A percentile compares a stretch with the other conserved stretches of the same genome.
Conservation (phyloP, 169 alveolate species). For the Cardiosporidium cionae region DNA sequence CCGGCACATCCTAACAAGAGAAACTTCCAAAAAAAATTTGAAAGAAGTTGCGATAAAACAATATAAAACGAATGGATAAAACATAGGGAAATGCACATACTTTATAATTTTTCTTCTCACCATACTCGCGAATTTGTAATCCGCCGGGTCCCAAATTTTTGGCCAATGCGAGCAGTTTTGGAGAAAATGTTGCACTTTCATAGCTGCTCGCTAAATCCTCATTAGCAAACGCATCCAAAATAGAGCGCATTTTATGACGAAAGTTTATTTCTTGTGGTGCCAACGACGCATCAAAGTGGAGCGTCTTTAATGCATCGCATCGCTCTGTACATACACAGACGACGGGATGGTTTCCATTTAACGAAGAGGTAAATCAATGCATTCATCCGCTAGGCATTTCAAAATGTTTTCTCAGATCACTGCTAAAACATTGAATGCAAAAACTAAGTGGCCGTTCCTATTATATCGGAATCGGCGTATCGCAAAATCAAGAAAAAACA, state of each 20-base stretch:
- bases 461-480: too few relatives aligned
- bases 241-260: too few relatives aligned
- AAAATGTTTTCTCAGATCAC: too few relatives aligned
- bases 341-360: too few relatives aligned
- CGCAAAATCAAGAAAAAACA: too few relatives aligned
- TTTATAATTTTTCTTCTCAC: background rate
- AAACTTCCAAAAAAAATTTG: background rate
- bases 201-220: background rate
- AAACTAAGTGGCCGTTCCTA: too few relatives aligned
- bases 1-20: conserved; percentile 28
- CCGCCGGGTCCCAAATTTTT: conserved; percentile 30
- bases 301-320: background rate
- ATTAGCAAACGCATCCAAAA: too few relatives aligned
- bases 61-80: background rate
- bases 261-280: background rate
- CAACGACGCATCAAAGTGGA: background rate
- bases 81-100: background rate
- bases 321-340: too few relatives aligned
- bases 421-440: too few relatives aligned
- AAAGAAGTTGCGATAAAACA: background rate
- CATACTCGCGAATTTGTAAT: conserved; percentile 22
- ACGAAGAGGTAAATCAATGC: too few relatives aligned
- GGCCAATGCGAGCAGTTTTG: background rate
- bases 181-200: conserved; percentile 15
- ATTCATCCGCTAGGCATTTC: too few relatives aligned